Percentiles rank a stretch among this genome's conserved stretches.
Conservation (phyloP, 352 stramenopile species). For the Phytophthora cajani region DNA sequence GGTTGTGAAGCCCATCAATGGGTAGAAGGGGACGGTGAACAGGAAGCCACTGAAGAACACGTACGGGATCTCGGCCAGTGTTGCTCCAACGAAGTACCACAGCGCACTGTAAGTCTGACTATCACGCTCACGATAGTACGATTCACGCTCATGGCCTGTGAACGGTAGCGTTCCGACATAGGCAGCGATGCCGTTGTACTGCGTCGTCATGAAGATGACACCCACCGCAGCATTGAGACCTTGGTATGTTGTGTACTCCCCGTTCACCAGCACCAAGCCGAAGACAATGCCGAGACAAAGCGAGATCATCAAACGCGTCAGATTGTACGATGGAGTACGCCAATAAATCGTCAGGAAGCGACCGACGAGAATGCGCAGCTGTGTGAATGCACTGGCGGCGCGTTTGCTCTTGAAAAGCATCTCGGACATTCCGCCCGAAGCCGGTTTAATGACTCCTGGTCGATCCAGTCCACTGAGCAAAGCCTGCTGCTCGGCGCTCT, state of each 20-base stretch:
- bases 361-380: slow-evolving; percentile 37
- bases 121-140: slow-evolving; percentile 66
- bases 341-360: slow-evolving; percentile 29
- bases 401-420: slow-evolving; percentile 34
- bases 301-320: slow-evolving; percentile 12
- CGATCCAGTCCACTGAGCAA: slow-evolving; percentile 18
- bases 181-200: slow-evolving; percentile 75
- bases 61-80: slow-evolving; percentile 61
- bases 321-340: slow-evolving; percentile 17
- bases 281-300: slow-evolving; percentile 30
- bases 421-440: too few relatives aligned
- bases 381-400: slow-evolving; percentile 18
- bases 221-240: slow-evolving; percentile 46
- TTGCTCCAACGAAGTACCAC: slow-evolving; percentile 71
- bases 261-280: slow-evolving; percentile 30
- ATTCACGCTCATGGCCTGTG: slow-evolving; percentile 73
- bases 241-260: slow-evolving; percentile 27
- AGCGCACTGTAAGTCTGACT: slow-evolving; percentile 28
- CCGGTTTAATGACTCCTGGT: slow-evolving; percentile 17
- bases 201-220: slow-evolving; percentile 72
- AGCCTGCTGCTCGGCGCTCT: slow-evolving; percentile 21
- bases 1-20: slow-evolving; percentile 37
- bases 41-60: slow-evolving; percentile 22
- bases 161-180: slow-evolving; percentile 69
- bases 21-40: slow-evolving; percentile 22